phyloP scores from a whole-genome alignment of 495 filamentous ascomycete species.

The Pseudoneurospora amorphoporcata region DNA sequence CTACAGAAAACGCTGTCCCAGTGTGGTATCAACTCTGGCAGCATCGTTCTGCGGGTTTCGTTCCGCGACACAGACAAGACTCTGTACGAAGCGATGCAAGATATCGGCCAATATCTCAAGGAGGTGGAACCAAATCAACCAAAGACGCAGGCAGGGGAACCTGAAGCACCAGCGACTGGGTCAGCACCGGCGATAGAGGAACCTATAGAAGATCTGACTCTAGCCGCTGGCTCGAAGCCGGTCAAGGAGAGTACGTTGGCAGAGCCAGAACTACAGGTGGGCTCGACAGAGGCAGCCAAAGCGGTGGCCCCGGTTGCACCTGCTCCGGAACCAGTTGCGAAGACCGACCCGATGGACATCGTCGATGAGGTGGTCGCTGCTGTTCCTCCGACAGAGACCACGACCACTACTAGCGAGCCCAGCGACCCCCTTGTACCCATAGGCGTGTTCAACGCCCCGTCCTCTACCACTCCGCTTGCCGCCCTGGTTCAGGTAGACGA shows the following conservation, averaged over 20 bases:
- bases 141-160: conserved; percentile 1
- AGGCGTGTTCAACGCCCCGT: conserved; percentile 66
- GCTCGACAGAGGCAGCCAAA: neutral
- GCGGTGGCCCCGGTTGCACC: neutral
- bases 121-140: conserved; percentile 23
- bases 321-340: neutral
- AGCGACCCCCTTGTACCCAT: conserved; percentile 37
- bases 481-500: conserved; percentile 55
- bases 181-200: conserved; percentile 8
- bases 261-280: conserved; percentile 1
- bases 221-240: neutral
- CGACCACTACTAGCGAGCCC: neutral
- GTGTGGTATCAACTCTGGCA: conserved; percentile 75
- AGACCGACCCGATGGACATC: neutral
- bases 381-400: neutral
- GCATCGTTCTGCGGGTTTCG: conserved; percentile 60
- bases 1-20: conserved; percentile 82
- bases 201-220: conserved; percentile 8
- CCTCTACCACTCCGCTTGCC: conserved; percentile 61
- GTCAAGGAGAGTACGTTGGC: neutral
- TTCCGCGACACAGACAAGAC: conserved; percentile 69
- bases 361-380: neutral
- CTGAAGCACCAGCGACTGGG: conserved; percentile 3
- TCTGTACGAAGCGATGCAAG: conserved; percentile 71
- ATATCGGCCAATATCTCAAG: conserved; percentile 65